A percentile compares a stretch with the other conserved stretches of the same genome.
Conservation (phyloP, 1,139 yeast genomes). For the Hansenula sp. region DNA sequence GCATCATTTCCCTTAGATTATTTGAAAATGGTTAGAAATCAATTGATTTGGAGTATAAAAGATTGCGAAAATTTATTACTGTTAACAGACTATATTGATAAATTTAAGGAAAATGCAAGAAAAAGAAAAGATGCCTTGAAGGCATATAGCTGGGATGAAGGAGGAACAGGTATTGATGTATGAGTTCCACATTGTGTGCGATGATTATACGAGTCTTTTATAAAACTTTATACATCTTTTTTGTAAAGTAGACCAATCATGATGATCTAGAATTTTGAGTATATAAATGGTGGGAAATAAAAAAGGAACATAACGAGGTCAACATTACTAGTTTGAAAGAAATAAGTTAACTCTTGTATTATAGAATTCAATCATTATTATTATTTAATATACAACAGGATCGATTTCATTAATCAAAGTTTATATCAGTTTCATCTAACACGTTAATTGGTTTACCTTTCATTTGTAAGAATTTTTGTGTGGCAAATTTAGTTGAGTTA, state of each 20-base stretch:
- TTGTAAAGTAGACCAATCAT: no score
- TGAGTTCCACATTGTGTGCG: not conserved
- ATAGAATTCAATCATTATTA: not conserved
- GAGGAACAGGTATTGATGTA: constrained; percentile 23
- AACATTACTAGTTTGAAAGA: no score
- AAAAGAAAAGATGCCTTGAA: constrained; percentile 20
- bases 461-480: constrained; percentile 13
- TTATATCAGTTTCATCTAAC: constrained; percentile 17
- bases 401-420: constrained; percentile 9
- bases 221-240: not conserved
- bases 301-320: no score
- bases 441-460: constrained; percentile 17
- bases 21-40: constrained; percentile 20
- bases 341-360: not conserved
- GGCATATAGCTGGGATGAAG: constrained; percentile 23
- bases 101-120: constrained; percentile 19
- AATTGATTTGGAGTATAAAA: constrained; percentile 19
- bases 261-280: no score
- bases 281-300: no score
- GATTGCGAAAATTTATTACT: constrained; percentile 25
- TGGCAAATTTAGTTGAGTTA: constrained; percentile 25
- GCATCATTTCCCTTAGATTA: constrained; percentile 21
- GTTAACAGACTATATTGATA: constrained; percentile 18
- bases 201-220: not conserved
- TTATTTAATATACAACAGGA: no score